A percentile compares a stretch with the other conserved stretches of the same genome.
These are phyloP conservation scores for Aspergillus piperis DNA, from an alignment of 2,329 filamentous ascomycete species.

Conservation along the genomic window DNA sequence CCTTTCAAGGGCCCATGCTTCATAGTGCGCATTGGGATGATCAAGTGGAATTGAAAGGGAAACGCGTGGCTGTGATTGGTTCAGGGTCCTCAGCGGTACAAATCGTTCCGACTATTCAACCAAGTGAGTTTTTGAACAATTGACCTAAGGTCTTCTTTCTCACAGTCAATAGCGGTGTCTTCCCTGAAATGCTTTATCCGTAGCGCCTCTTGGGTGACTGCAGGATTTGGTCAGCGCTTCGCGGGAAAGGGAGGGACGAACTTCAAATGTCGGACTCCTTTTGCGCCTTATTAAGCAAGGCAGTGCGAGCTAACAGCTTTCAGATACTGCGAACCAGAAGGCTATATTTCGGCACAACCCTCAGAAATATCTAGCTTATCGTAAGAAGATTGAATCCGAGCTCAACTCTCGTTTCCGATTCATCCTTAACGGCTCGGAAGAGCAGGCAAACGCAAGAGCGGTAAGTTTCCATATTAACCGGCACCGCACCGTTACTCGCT, in stretches of 20 bases:
- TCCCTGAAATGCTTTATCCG: slow-evolving; percentile 23
- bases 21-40: slow-evolving; percentile 39
- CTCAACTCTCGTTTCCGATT: slow-evolving; percentile 27
- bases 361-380: slow-evolving; percentile 25
- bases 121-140: not conserved
- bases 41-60: slow-evolving; percentile 32
- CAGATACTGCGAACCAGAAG: slow-evolving; percentile 13
- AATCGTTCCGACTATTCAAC: slow-evolving; percentile 31
- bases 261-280: slow-evolving; percentile 21
- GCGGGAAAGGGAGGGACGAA: slow-evolving; percentile 25
- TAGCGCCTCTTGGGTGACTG: slow-evolving; percentile 15
- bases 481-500: too few relatives aligned
- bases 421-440: slow-evolving; percentile 45
- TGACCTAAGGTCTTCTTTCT: too few relatives aligned
- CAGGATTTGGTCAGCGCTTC: slow-evolving; percentile 20
- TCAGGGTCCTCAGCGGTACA: slow-evolving; percentile 42
- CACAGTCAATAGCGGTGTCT: too few relatives aligned
- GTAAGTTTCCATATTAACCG: slow-evolving; percentile 1
- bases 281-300: too few relatives aligned
- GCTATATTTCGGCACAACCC: slow-evolving; percentile 22
- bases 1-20: slow-evolving; percentile 47
- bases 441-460: slow-evolving; percentile 43
- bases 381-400: slow-evolving; percentile 31
- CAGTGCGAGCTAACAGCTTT: too few relatives aligned
- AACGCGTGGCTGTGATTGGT: slow-evolving; percentile 37